Evolutionary conservation across 2,329 filamentous ascomycete species (phyloP), one percentile per base, ranked within the genome.

Genomic region (Zelopaecilomyces penicillatus): DNA sequence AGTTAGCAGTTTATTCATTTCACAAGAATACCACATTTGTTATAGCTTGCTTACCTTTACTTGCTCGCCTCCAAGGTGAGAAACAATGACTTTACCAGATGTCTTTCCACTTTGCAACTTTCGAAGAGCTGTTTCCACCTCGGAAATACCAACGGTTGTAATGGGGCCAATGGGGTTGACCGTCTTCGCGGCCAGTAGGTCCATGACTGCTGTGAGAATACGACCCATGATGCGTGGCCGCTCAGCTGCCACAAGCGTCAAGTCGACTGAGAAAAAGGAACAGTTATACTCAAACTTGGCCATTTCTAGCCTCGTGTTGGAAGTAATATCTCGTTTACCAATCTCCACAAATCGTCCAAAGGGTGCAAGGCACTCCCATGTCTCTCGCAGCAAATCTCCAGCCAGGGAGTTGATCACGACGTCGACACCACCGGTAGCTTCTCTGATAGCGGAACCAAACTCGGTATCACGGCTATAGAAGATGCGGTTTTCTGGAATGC

Each of bases 401-500:
- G 64, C 53, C 0, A 73, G 57, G 0, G 66, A 70, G 53, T 73
- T 66, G 54, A 90, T 81, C 10, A 85, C 82, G 0, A 80, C 79
- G 62, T 90, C 85, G 1, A 83, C 83, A 9, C 74, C 75, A 1
- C 48, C 45, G 0, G 65, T 68, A 2, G 50, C 52, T 26, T 52
- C 42, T 29, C 45, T 33, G n/a, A 50, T 5, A 28, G 46, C 40
- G 3, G 45, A 39, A 1, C 52, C 50, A 27, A 63, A 62, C 11
- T 47, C 49, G 4, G 47, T 34, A 30, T 58, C 53, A 30, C 57
- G 46, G 32, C 51, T 57, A 40, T 54, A 58, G 40, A 62, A 59
- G 29, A 62, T 57, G 30, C 44, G 56, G 35, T 59, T 55, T 4
- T 61, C 55, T 0, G 64, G 57, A 4, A 75, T 59, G 2, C 58